These are phyloP conservation scores for Saccharomycopsis olivae DNA, from an alignment of 805 yeast species.

Conservation along the genomic window DNA sequence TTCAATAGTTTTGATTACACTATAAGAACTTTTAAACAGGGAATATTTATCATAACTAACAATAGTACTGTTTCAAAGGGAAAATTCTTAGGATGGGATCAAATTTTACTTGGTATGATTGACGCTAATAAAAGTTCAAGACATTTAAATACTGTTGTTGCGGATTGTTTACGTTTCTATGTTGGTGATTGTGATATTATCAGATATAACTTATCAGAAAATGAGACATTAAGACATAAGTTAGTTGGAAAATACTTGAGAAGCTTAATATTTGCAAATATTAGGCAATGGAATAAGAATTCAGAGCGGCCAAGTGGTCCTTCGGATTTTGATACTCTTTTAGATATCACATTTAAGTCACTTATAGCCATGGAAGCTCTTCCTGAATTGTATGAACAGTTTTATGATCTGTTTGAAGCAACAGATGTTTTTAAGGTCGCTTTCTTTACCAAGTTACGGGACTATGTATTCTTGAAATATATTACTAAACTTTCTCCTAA, in stretches of 20 bases:
- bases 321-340: slow-evolving; percentile 21
- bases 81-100: slow-evolving; percentile 60
- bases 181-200: slow-evolving; percentile 37
- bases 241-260: slow-evolving; percentile 44
- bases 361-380: slow-evolving; percentile 29
- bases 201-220: slow-evolving; percentile 46
- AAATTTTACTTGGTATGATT: slow-evolving; percentile 39
- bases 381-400: slow-evolving; percentile 30
- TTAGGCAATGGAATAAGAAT: slow-evolving; percentile 23
- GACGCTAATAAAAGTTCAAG: slow-evolving; percentile 36
- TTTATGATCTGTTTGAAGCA: slow-evolving; percentile 35
- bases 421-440: slow-evolving; percentile 20
- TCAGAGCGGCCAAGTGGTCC: too few relatives aligned
- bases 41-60: slow-evolving; percentile 42
- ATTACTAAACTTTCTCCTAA: slow-evolving; percentile 34
- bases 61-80: slow-evolving; percentile 44
- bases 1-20: slow-evolving; percentile 27
- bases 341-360: slow-evolving; percentile 31
- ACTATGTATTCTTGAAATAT: slow-evolving; percentile 28
- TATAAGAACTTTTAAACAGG: slow-evolving; percentile 31
- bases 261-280: slow-evolving; percentile 44
- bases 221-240: slow-evolving; percentile 31
- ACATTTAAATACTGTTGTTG: slow-evolving; percentile 35
- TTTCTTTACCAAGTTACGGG: slow-evolving; percentile 34
- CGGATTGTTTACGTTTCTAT: slow-evolving; percentile 31